Conservation (phyloP, 1,139 yeast genomes). For the Spathaspora sp. region DNA sequence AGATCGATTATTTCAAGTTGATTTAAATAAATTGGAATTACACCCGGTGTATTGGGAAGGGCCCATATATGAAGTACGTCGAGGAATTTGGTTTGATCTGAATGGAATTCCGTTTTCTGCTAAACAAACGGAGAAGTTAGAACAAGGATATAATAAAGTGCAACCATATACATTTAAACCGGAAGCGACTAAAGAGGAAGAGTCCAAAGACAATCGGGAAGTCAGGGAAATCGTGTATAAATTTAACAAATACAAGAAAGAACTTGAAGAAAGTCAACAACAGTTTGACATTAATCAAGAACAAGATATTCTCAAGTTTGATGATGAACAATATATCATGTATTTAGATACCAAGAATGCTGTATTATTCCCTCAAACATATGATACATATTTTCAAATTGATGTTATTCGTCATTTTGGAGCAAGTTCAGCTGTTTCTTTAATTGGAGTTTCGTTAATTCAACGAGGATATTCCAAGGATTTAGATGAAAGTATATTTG, state of each 20-base stretch:
- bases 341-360: conserved; percentile 35
- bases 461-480: conserved; percentile 40
- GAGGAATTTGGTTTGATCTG: conserved; percentile 81
- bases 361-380: conserved; percentile 36
- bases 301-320: conserved; percentile 31
- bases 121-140: conserved; percentile 56
- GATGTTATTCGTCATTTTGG: conserved; percentile 41
- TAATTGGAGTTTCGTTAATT: conserved; percentile 36
- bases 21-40: conserved; percentile 52
- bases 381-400: conserved; percentile 35
- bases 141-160: conserved; percentile 45
- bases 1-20: conserved; percentile 75
- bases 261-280: conserved; percentile 7
- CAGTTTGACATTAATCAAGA: conserved; percentile 20
- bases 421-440: conserved; percentile 24
- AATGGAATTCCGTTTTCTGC: conserved; percentile 61
- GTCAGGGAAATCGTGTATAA: conserved; percentile 20
- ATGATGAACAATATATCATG: conserved; percentile 31
- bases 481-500: conserved; percentile 28
- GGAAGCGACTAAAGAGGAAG: too few relatives aligned
- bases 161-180: conserved; percentile 28
- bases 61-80: conserved; percentile 75
- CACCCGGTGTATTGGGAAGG: conserved; percentile 88
- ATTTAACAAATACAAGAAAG: conserved; percentile 20
- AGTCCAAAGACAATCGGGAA: conserved; percentile 15